Evolutionary conservation across 108 stramenopile species (phyloP), one percentile per base, ranked within the genome.

Genomic region (Cyclotella kingstonii): DNA sequence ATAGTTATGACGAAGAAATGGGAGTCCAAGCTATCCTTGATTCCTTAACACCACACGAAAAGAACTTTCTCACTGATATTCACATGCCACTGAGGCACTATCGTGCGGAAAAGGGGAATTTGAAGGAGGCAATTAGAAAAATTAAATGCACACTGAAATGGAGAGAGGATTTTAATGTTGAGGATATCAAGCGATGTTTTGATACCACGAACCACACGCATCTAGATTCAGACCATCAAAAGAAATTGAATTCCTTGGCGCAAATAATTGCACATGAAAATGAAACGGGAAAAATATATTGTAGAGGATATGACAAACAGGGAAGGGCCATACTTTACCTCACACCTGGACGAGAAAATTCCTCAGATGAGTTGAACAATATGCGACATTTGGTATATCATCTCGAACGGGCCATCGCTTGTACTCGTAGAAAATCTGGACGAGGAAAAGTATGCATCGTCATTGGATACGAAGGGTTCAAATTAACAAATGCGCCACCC

Each of bases 301-400:
- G 74, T 22, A 81, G 94, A 14, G 90, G 92, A 17, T 86, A 84
- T 47, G 93, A 95, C 70, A 72, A 66, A 36, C 77, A 83, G 23
- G 95, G 94, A 0, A 67, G 94, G 6, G 90, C 86, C n/a, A 39
- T 90, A 18, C 47, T 94, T 45, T 87, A 87, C 68, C 88, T 96
- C 81, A 81, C 90, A 10, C 96, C 96, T 0, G 77, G 73, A 3
- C 60, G 54, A 5, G 97, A 97, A 55, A 97, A 96, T 64, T 90
- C 90, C 7, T 58, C 62, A 7, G 48, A 89, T 46, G 79, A 85
- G 44, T 48, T 73, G 21, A 78, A 88, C 35, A 88, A 96, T 36
- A 93, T 97, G 81, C 60, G 79, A 19, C 87, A 96, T 69, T 70
- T 97, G 47, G 94, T 95, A 0, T 96, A 92, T 55, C 82, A 87